A percentile compares a stretch with the other conserved stretches of the same genome.
Conservation (phyloP, 805 yeast species). For the Metschnikowia anglica region DNA sequence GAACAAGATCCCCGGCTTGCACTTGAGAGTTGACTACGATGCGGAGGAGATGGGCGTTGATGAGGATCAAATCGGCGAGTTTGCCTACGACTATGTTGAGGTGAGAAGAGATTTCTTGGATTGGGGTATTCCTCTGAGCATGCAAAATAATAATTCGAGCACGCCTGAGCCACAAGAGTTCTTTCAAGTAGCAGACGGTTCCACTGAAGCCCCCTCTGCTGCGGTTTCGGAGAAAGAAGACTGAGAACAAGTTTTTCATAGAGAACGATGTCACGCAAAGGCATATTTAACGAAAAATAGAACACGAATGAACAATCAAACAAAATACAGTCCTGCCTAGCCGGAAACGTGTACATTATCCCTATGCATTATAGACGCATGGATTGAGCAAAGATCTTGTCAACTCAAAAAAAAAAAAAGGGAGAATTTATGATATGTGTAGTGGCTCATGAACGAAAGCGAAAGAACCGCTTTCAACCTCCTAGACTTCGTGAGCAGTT, state of each 20-base stretch:
- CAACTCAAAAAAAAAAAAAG: too few relatives aligned
- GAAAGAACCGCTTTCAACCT: too few relatives aligned
- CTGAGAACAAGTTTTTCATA: not conserved
- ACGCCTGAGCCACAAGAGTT: constrained; percentile 12
- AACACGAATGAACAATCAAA: constrained; percentile 5
- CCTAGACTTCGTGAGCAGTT: too few relatives aligned
- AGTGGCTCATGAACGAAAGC: too few relatives aligned
- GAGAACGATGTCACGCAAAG: not conserved
- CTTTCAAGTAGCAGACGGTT: constrained; percentile 12
- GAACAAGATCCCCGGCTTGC: constrained; percentile 76
- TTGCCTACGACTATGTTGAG: constrained; percentile 98
- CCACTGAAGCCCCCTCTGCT: constrained; percentile 12
- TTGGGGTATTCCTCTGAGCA: constrained; percentile 35
- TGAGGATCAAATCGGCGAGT: constrained; percentile 96
- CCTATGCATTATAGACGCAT: too few relatives aligned
- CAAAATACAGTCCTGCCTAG: too few relatives aligned
- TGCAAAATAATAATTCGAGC: constrained; percentile 9
- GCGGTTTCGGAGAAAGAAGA: constrained; percentile 16
- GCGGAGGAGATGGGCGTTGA: constrained; percentile 91
- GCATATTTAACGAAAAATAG: constrained; percentile 4
- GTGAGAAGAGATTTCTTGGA: constrained; percentile 86
- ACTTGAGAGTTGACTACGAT: constrained; percentile 75
- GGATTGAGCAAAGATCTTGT: too few relatives aligned
- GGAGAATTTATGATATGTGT: too few relatives aligned
- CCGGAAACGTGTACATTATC: too few relatives aligned